Conservation (phyloP, 306 rosid species). For the Crataegus laevigata region DNA sequence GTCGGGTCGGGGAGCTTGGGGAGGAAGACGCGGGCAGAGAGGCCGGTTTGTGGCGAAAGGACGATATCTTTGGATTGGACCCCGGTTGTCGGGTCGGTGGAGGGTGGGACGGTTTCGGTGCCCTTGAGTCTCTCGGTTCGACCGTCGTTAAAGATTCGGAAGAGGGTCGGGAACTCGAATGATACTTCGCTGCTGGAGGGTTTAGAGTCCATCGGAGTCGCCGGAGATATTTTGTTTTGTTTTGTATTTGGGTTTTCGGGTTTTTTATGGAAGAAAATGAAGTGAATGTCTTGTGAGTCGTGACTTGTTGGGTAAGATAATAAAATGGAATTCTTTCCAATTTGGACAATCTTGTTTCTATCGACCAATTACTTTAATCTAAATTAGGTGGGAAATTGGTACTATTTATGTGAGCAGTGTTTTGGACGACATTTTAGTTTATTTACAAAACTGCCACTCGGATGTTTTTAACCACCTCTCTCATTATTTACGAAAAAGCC, state of each 20-base stretch:
- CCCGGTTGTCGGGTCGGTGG: slow-evolving; percentile 21
- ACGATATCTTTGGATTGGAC: slow-evolving; percentile 33
- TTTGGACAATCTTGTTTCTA: no score
- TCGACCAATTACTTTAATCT: no score
- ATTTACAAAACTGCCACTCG: no score
- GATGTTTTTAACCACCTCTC: no score
- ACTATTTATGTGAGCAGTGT: no score
- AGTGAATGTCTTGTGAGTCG: neutral
- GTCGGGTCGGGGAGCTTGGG: slow-evolving; percentile 10
- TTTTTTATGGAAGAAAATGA: neutral
- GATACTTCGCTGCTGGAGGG: neutral
- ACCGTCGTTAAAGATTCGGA: slow-evolving; percentile 36
- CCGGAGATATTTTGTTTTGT: neutral
- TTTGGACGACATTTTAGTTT: no score
- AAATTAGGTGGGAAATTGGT: no score
- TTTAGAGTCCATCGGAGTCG: neutral
- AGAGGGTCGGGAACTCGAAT: neutral
- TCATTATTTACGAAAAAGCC: no score
- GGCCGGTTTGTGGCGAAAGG: slow-evolving; percentile 18
- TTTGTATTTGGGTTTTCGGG: neutral
- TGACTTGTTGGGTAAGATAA: neutral
- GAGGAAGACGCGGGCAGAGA: slow-evolving; percentile 28
- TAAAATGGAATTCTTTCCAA: no score
- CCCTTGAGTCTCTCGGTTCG: slow-evolving; percentile 6
- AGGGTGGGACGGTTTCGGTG: slow-evolving; percentile 24